Evolutionary conservation across 345 rosid species (phyloP), one percentile per base, ranked within the genome.

Genomic region (Camelina sativa): DNA sequence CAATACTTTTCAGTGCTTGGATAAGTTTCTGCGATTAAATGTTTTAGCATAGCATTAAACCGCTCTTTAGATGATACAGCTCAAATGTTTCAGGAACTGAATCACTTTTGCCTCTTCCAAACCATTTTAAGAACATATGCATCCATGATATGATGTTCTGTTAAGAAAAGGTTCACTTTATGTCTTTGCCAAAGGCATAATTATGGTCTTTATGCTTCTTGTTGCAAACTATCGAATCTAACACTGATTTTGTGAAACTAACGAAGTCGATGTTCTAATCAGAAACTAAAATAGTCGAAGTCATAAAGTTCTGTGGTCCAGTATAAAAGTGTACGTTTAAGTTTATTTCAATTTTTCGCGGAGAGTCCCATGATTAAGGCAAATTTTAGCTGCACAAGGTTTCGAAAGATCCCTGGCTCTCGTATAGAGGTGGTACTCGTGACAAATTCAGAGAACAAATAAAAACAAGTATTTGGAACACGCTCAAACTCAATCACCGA

Each of bases 401-500:
- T 47, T 12, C 10, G 11, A 52, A 62, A 30, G 41, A 43, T 7
- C 57, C 54, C 20, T 61, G 38, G 20, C 74, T 75, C 20, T 65
- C 8, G 67, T 75, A 38, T 51, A 67, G 8, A 19, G 54, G 5
- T 17, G 23, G 13, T 68, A 59, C 74, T 67, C 61, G 69, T 41
- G 20, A 68, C 41, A 67, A n/a, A 20, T 41, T 67, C 35, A 25
- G 53, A 48, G 67, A 34, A 43, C 0, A 52, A 8, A 73, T 15
- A 44, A 16, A 70, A 65, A 62, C 23, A 76, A 69, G 75, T 62
- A 69, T 55, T 19, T 35, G 16, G 65, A 63, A 62, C 80, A 67
- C 67, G 65, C 70, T 44, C 80, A 62, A 46, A 69, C 70, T 53
- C 70, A 23, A 37, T 53, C 58, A 51, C 57, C 15, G 74, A 76